These are phyloP conservation scores for Termitomyces heimii DNA, from an alignment of 768 basidiomycete species.

Conservation along the genomic window DNA sequence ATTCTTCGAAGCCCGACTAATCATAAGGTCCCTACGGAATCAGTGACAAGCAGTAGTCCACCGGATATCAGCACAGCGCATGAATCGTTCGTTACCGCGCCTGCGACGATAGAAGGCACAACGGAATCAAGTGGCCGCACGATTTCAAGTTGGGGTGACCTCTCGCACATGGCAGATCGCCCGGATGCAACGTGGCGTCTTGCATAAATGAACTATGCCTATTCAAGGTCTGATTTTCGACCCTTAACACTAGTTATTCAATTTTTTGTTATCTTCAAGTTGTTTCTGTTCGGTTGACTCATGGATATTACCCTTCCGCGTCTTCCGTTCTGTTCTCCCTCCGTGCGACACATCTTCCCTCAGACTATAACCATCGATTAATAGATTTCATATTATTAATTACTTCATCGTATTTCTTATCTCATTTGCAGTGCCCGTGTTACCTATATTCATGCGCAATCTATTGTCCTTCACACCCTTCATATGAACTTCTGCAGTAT, in stretches of 20 bases:
- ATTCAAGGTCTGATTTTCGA: slow-evolving; percentile 5
- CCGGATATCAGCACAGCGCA: slow-evolving; percentile 67
- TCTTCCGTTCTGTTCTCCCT: background rate
- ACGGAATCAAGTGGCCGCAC: slow-evolving; percentile 47
- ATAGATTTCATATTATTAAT: slow-evolving; percentile 22
- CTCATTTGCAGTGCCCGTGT: background rate
- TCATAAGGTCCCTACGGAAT: slow-evolving; percentile 8
- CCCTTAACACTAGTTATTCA: slow-evolving; percentile 7
- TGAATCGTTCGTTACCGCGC: slow-evolving; percentile 62
- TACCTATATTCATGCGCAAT: background rate
- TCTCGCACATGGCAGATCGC: slow-evolving; percentile 37
- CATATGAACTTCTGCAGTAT: background rate
- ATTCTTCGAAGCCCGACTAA: slow-evolving; percentile 11
- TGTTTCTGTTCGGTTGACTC: slow-evolving; percentile 1
- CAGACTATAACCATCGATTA: slow-evolving; percentile 8
- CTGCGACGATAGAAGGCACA: slow-evolving; percentile 52
- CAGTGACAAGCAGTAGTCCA: slow-evolving; percentile 33
- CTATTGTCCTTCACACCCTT: background rate
- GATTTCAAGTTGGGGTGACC: slow-evolving; percentile 42
- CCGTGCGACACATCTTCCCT: background rate
- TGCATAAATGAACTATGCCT: slow-evolving; percentile 24
- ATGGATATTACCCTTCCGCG: background rate
- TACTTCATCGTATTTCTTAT: slow-evolving; percentile 5
- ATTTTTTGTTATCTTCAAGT: slow-evolving; percentile 1
- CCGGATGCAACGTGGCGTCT: slow-evolving; percentile 31